These are phyloP conservation scores for Blumeriella jaapii DNA, from an alignment of 2,329 filamentous ascomycete genomes.

Conservation along the genomic window DNA sequence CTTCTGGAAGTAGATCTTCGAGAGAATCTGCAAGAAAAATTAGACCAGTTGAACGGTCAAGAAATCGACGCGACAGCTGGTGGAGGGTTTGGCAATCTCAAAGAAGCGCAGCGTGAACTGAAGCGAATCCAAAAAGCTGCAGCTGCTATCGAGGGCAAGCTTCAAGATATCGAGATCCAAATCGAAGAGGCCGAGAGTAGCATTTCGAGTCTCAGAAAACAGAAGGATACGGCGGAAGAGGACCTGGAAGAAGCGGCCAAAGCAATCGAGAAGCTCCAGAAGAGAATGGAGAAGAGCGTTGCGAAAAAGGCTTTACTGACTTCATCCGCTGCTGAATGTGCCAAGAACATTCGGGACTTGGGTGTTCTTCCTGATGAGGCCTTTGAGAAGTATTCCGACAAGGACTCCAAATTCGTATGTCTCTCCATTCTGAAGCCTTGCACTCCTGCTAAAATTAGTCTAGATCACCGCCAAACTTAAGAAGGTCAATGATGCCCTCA, in stretches of 20 bases:
- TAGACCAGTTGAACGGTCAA: slow-evolving; percentile 74
- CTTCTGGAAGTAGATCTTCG: slow-evolving; percentile 76
- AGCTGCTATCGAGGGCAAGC: slow-evolving; percentile 53
- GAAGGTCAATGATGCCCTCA: slow-evolving; percentile 83
- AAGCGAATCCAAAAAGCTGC: slow-evolving; percentile 62
- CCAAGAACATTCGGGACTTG: slow-evolving; percentile 81
- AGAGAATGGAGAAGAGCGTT: slow-evolving; percentile 82
- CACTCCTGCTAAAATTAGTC: slow-evolving; percentile 5
- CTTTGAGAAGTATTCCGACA: slow-evolving; percentile 79
- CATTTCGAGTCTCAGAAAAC: slow-evolving; percentile 29
- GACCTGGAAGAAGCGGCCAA: slow-evolving; percentile 64
- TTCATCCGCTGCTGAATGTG: slow-evolving; percentile 67
- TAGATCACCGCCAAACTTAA: slow-evolving; percentile 48
- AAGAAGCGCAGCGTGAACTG: slow-evolving; percentile 70
- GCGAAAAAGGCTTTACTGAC: slow-evolving; percentile 75
- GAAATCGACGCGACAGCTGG: slow-evolving; percentile 57
- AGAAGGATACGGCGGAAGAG: slow-evolving; percentile 53
- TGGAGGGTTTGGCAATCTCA: slow-evolving; percentile 53
- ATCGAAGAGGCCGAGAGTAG: slow-evolving; percentile 44
- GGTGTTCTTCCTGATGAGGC: slow-evolving; percentile 90
- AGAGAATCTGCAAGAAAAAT: slow-evolving; percentile 76
- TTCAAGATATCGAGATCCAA: slow-evolving; percentile 63
- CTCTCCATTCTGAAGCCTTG: background rate
- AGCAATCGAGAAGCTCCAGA: slow-evolving; percentile 75
- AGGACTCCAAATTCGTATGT: slow-evolving; percentile 63